Conservation (phyloP, 192 early-diverging fungal genomes). For the Entophlyctis helioformis region DNA sequence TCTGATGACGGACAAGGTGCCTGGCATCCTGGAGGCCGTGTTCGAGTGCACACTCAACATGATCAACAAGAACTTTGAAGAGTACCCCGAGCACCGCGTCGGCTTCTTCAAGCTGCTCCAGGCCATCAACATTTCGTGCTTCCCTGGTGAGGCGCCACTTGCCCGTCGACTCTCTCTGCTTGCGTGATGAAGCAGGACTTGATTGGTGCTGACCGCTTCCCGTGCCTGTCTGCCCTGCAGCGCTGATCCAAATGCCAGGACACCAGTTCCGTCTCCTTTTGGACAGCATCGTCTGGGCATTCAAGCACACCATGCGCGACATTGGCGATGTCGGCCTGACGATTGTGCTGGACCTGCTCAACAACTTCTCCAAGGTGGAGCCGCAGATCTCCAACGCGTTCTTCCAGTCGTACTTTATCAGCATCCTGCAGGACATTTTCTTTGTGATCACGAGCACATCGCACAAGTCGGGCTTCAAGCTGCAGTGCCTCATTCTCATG, state of each 20-base stretch:
- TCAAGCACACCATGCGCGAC: slow-evolving; percentile 98
- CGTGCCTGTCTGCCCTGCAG: slow-evolving; percentile 22
- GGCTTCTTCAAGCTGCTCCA: slow-evolving; percentile 89
- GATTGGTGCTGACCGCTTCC: too few relatives aligned
- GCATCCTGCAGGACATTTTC: slow-evolving; percentile 88
- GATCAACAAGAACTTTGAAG: slow-evolving; percentile 99
- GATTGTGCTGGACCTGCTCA: slow-evolving; percentile 78
- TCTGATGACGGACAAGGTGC: slow-evolving; percentile 73
- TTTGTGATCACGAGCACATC: slow-evolving; percentile 93
- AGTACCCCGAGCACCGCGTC: slow-evolving; percentile 93
- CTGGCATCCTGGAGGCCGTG: slow-evolving; percentile 77
- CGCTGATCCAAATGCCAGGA: slow-evolving; percentile 68
- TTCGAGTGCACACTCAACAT: slow-evolving; percentile 97
- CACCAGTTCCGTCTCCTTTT: slow-evolving; percentile 85
- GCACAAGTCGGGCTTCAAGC: slow-evolving; percentile 94
- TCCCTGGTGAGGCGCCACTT: slow-evolving; percentile 72
- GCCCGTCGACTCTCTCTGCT: too few relatives aligned
- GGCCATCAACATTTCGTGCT: slow-evolving; percentile 85
- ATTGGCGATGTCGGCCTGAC: slow-evolving; percentile 84
- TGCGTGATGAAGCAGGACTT: too few relatives aligned
- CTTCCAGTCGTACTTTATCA: slow-evolving; percentile 85
- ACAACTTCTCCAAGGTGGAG: slow-evolving; percentile 67
- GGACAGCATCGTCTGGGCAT: slow-evolving; percentile 94
- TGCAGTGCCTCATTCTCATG: slow-evolving; percentile 80
- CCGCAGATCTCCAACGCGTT: slow-evolving; percentile 67